Evolutionary conservation across 129 eudicot species (phyloP), one percentile per base, ranked within the genome.

Genomic region (Glebionis coronaria): DNA sequence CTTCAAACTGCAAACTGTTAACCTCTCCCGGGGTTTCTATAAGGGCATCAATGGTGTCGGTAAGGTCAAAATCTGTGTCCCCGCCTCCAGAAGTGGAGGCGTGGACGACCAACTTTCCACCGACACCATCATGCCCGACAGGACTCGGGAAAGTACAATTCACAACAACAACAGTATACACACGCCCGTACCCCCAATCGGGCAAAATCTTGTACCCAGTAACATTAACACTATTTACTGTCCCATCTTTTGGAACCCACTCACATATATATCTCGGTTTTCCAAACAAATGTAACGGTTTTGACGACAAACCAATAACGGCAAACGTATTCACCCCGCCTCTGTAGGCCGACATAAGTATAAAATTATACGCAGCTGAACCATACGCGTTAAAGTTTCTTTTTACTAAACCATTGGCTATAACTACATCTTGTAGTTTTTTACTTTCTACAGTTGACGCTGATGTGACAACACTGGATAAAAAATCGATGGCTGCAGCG

Each of bases 111-210:
- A 91, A 74, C 28, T 63, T 61, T 9, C 97, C 97, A 16, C 93
- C 97, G 1, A 14, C 9, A 1, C 38, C 54, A 64, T 63, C 69
- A 0, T 61, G 42, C 10, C 78, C 83, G 14, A 82, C 82, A 0
- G 82, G 78, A 46, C 10, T 3, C 0, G 88, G 78, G 44, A 91
- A 91, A 3, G 96, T 91, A 68, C 97, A 91, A 79, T 91, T 91
- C 18, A 91, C 68, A 2, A 91, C 82, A 0, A 91, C 87, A 12
- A 83, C 88, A 1, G 97, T 91, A 78, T 91, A 91, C 1, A 91
- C 84, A 4, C 83, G 82, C 20, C 97, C 97, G 58, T 85, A 91
- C 3, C 97, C 97, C 97, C 97, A 91, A 31, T 91, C 97, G 0
- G 96, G 86, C 12, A 91, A 84, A 71, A 87, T 73, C 27, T 79